A percentile compares a stretch with the other conserved stretches of the same genome.
Conservation (phyloP, 2,329 filamentous ascomycete species). For the Diaporthe citriasiana region DNA sequence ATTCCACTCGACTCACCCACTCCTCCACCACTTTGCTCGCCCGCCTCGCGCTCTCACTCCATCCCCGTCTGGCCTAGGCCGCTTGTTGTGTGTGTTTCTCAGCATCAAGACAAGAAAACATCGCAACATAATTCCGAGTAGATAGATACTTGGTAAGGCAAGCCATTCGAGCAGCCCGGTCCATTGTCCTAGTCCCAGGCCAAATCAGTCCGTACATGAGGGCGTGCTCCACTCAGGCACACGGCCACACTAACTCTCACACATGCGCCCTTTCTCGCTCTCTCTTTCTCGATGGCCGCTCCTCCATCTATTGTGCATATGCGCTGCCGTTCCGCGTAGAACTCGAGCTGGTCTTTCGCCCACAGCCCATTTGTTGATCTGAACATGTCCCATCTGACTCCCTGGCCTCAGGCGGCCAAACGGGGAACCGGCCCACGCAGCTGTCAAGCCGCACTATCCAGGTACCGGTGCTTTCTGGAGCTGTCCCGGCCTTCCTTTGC, state of each 20-base stretch:
- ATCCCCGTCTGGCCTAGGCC: constrained; percentile 3
- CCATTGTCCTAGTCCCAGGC: neutral
- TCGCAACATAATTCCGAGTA: neutral
- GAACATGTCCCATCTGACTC: constrained; percentile 9
- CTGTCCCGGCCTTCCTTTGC: constrained; percentile 21
- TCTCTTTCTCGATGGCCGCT: neutral
- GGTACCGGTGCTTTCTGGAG: constrained; percentile 23
- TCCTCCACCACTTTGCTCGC: neutral
- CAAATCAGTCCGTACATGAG: constrained; percentile 3
- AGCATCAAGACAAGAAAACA: neutral
- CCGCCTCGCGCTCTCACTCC: neutral
- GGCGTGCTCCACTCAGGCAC: constrained; percentile 2
- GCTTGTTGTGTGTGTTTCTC: neutral
- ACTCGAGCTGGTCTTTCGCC: neutral
- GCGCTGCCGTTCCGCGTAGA: constrained; percentile 2
- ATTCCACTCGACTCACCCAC: constrained; percentile 20
- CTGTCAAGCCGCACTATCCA: constrained; percentile 36
- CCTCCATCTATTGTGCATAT: constrained; percentile 19
- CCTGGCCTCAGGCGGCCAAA: constrained; percentile 30
- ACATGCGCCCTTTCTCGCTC: constrained; percentile 1
- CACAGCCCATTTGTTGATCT: neutral
- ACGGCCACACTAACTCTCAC: constrained; percentile 11
- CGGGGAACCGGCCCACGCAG: constrained; percentile 17
- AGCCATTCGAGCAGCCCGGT: neutral
- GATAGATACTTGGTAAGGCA: neutral